Evolutionary conservation across 2,329 filamentous ascomycete genomes (phyloP).

Genomic region (Coniochaeta prunicola): DNA sequence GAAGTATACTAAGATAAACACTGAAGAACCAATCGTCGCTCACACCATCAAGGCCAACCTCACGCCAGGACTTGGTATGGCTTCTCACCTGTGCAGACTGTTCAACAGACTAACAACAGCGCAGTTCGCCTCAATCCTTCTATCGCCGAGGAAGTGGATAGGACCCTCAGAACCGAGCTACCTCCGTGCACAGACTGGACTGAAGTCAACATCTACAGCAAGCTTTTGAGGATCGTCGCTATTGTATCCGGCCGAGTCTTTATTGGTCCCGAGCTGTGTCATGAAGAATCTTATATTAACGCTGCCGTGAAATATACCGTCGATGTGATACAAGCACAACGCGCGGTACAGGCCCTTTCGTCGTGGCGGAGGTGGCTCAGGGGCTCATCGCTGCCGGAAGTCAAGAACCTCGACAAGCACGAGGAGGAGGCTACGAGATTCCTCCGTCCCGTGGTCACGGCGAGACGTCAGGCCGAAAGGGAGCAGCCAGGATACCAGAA

Average conservation of each 20-base stretch:
- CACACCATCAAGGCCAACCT: slow-evolving; percentile 23
- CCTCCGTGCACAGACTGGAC: slow-evolving; percentile 31
- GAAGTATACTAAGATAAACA: slow-evolving; percentile 24
- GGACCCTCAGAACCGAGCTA: slow-evolving; percentile 24
- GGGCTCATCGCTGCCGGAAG: slow-evolving; percentile 22
- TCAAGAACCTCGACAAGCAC: slow-evolving; percentile 24
- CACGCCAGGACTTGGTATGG: slow-evolving; percentile 24
- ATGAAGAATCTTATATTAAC: slow-evolving; percentile 34
- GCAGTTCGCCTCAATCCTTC: slow-evolving; percentile 25
- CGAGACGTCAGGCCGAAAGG: slow-evolving; percentile 17
- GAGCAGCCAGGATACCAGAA: slow-evolving; percentile 15
- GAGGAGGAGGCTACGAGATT: slow-evolving; percentile 24
- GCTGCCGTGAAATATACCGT: slow-evolving; percentile 40
- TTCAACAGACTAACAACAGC: not conserved
- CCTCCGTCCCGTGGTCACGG: slow-evolving; percentile 25
- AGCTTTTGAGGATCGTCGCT: slow-evolving; percentile 36
- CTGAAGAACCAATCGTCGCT: slow-evolving; percentile 15
- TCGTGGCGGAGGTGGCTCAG: slow-evolving; percentile 26
- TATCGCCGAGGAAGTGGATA: slow-evolving; percentile 29
- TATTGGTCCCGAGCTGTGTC: slow-evolving; percentile 37
- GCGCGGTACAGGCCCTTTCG: slow-evolving; percentile 17
- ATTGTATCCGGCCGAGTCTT: slow-evolving; percentile 39
- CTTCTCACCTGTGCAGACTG: not conserved
- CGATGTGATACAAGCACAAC: slow-evolving; percentile 28
- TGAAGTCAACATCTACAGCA: slow-evolving; percentile 28